phyloP scores from a whole-genome alignment of 495 filamentous ascomycete genomes.

The Amorphotheca resinae region DNA sequence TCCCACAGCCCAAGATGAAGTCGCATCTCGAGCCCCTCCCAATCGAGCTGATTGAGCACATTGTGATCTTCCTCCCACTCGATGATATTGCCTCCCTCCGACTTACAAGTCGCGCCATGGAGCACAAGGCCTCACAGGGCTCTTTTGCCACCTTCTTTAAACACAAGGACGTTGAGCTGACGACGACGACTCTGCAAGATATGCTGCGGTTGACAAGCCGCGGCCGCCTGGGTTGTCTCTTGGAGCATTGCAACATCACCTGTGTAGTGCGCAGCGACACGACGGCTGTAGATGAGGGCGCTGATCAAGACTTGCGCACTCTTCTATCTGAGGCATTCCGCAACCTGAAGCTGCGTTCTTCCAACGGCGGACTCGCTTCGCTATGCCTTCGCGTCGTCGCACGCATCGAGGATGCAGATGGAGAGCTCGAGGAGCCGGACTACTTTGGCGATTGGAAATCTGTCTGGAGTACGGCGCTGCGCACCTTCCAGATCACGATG shows the following conservation, averaged over 20 bases:
- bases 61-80: too few species aligned
- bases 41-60: too few species aligned
- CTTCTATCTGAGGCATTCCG: slow-evolving; percentile 11
- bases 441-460: background rate
- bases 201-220: slow-evolving; percentile 3
- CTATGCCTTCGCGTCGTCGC: slow-evolving; percentile 6
- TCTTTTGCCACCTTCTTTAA: too few species aligned
- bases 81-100: too few species aligned
- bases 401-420: background rate
- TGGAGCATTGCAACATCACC: slow-evolving; percentile 11
- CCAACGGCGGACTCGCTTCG: slow-evolving; percentile 6
- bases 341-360: slow-evolving; percentile 10
- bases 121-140: too few species aligned
- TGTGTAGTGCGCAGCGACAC: slow-evolving; percentile 5
- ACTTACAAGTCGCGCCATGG: too few species aligned
- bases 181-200: too few species aligned
- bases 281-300: background rate
- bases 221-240: slow-evolving; percentile 5
- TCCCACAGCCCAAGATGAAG: too few species aligned
- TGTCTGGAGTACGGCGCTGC: slow-evolving; percentile 4
- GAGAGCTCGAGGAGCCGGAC: background rate
- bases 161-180: too few species aligned
- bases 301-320: background rate
- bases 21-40: too few species aligned
- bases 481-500: slow-evolving; percentile 7